Percentiles rank a stretch among this genome's conserved stretches.
Conservation (phyloP, 495 filamentous ascomycete species). For the Aspergillus sparsus region DNA sequence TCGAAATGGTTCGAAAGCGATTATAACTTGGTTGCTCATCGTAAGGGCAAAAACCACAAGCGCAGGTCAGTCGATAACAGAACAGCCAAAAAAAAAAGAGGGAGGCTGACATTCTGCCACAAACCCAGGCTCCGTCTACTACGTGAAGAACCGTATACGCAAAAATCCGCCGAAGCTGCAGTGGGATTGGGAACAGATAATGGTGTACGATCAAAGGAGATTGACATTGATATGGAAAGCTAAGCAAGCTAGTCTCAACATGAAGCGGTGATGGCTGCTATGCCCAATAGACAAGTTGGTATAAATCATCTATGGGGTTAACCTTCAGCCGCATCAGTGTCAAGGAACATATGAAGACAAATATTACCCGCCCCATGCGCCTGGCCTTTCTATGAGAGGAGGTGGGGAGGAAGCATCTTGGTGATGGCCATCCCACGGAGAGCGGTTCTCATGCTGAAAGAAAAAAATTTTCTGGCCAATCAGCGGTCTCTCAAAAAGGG, state of each 20-base stretch:
- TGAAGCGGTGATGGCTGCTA: not conserved
- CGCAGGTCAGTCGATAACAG: conserved; percentile 60
- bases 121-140: conserved; percentile 66
- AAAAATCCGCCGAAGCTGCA: conserved; percentile 82
- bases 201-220: conserved; percentile 43
- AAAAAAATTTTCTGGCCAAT: conserved; percentile 24
- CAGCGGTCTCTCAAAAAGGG: conserved; percentile 17
- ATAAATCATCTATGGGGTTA: conserved; percentile 9
- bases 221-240: conserved; percentile 39
- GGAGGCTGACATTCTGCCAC: no score
- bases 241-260: conserved; percentile 20
- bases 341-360: not conserved
- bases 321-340: not conserved
- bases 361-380: not conserved
- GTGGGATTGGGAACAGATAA: conserved; percentile 70
- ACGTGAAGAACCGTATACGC: conserved; percentile 78
- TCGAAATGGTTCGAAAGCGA: conserved; percentile 95
- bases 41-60: conserved; percentile 89
- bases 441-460: conserved; percentile 19
- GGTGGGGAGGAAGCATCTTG: not conserved
- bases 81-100: not conserved
- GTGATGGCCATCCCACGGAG: not conserved
- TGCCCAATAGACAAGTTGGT: conserved; percentile 6
- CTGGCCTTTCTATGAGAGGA: not conserved
- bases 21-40: conserved; percentile 70